Evolutionary conservation across 768 basidiomycete species (phyloP).

Genomic region (Serendipita sp.): DNA sequence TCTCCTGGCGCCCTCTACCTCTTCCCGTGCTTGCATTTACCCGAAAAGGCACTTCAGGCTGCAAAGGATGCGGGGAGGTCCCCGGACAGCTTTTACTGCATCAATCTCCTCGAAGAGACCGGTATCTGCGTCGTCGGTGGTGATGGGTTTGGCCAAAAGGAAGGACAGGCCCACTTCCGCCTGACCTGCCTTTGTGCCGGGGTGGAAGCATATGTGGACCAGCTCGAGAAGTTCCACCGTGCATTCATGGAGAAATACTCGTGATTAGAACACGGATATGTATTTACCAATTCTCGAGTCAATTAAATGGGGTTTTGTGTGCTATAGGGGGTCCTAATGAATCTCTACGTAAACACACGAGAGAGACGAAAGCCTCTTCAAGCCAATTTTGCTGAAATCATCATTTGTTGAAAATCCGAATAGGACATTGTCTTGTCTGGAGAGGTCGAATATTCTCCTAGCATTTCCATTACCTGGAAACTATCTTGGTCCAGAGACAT

Average conservation of each 20-base stretch:
- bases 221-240: constrained; percentile 61
- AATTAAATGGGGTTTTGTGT: too few relatives aligned
- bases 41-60: constrained; percentile 52
- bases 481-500: background rate
- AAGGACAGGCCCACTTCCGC: constrained; percentile 79
- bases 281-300: background rate
- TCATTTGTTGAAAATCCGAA: constrained; percentile 60
- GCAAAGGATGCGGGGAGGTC: constrained; percentile 57
- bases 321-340: too few relatives aligned
- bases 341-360: too few relatives aligned
- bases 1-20: constrained; percentile 90
- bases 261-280: background rate
- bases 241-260: constrained; percentile 38
- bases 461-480: constrained; percentile 58
- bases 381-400: constrained; percentile 42
- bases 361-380: constrained; percentile 14
- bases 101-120: constrained; percentile 68
- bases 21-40: constrained; percentile 68
- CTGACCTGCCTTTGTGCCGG: constrained; percentile 90
- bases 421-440: constrained; percentile 52
- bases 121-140: constrained; percentile 93
- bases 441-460: constrained; percentile 54
- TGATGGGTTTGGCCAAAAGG: constrained; percentile 84
- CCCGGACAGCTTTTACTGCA: constrained; percentile 80
- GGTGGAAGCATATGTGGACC: constrained; percentile 79